phyloP scores from a whole-genome alignment of 257 asterid genomes.

The Gentiana straminea region DNA sequence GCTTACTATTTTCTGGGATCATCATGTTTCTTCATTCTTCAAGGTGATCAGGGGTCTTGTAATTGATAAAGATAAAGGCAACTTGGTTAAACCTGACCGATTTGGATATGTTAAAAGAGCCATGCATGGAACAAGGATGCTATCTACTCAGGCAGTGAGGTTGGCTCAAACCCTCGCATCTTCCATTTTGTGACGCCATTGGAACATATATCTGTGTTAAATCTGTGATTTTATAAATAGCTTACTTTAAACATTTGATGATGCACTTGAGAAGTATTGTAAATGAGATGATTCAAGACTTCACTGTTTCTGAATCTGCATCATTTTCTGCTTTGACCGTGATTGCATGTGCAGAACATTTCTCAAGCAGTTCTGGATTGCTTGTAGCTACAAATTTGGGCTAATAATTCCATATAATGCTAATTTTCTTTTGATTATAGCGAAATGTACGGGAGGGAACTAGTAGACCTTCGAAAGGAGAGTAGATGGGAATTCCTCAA shows the following conservation, averaged over 20 bases:
- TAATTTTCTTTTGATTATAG: conserved; percentile 37
- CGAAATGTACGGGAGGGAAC: conserved; percentile 90
- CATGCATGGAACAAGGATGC: conserved; percentile 82
- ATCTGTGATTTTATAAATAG: neutral
- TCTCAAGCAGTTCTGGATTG: conserved; percentile 1
- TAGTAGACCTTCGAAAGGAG: conserved; percentile 83
- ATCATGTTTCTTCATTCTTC: conserved; percentile 10
- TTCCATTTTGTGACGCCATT: neutral
- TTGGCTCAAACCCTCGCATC: conserved; percentile 19
- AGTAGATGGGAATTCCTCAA: conserved; percentile 80
- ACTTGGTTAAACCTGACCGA: conserved; percentile 80
- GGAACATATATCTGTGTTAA: neutral
- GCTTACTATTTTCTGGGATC: conserved; percentile 3
- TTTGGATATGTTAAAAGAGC: conserved; percentile 84
- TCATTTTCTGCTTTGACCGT: neutral
- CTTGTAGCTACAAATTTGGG: conserved; percentile 13
- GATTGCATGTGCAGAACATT: neutral
- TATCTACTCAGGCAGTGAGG: conserved; percentile 76
- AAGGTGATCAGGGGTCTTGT: conserved; percentile 91
- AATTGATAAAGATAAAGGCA: conserved; percentile 82
- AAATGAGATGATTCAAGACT: neutral
- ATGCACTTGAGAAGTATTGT: neutral
- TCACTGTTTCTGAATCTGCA: neutral
- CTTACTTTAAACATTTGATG: neutral
- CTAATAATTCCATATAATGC: conserved; percentile 15